phyloP scores from a whole-genome alignment of 2,329 filamentous ascomycete genomes.

The Didymellaceae sp. region DNA sequence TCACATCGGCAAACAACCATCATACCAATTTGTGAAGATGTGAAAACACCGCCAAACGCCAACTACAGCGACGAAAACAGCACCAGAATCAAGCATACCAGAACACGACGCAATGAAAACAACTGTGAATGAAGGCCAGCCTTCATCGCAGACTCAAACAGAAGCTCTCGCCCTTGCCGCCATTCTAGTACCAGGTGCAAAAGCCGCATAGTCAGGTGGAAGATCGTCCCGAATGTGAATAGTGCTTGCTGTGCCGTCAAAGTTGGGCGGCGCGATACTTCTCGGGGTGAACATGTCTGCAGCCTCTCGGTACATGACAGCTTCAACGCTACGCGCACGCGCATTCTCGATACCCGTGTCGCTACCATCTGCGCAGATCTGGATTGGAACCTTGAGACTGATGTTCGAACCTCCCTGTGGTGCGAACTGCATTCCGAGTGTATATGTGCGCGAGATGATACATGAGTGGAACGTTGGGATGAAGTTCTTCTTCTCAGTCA shows the following conservation, averaged over 20 bases:
- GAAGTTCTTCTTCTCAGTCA: slow-evolving; percentile 67
- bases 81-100: background rate
- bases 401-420: slow-evolving; percentile 49
- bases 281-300: slow-evolving; percentile 47
- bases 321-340: slow-evolving; percentile 39
- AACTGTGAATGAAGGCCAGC: too few relatives aligned
- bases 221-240: slow-evolving; percentile 26
- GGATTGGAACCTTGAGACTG: slow-evolving; percentile 54
- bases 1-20: background rate
- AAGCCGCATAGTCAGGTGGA: slow-evolving; percentile 40
- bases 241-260: slow-evolving; percentile 6
- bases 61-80: background rate
- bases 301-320: slow-evolving; percentile 30
- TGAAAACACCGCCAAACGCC: background rate
- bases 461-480: slow-evolving; percentile 75
- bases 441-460: slow-evolving; percentile 68
- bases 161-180: background rate
- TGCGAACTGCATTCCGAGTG: slow-evolving; percentile 64
- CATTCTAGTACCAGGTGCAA: slow-evolving; percentile 16
- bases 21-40: background rate
- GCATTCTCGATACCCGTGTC: slow-evolving; percentile 43
- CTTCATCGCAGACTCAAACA: background rate
- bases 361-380: slow-evolving; percentile 52
- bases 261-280: slow-evolving; percentile 41
- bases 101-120: background rate